Base-by-base conservation (phyloP, 495 filamentous ascomycete genomes). In the Cercophora samala region DNA sequence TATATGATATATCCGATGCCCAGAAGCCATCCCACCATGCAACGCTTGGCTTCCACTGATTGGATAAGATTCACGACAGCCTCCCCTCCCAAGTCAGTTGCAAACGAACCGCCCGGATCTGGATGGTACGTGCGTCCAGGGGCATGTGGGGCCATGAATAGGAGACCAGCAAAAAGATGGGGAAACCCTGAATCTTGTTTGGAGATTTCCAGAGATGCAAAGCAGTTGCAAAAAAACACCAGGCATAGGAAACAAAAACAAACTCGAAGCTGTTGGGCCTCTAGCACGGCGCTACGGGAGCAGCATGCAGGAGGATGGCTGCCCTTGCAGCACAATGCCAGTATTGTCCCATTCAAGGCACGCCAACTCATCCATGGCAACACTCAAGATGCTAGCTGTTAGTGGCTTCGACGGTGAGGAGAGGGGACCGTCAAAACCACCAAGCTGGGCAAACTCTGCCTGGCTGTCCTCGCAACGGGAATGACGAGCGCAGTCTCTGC, bases 121-220 rank as follows among this genome's bases (percentile, higher is more conserved):
- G n/a, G 1, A 26, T n/a, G 6, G 54, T 29, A 55, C 60, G 59
- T 62, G 65, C 54, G 53, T 51, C 56, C 65, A 63, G 65, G 65
- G 65, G 60, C 15, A 26, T 22, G 60, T 67, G 65, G 65, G 19
- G 60, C n/a, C 54, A 9, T 37, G 25, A 58, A 66, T 42, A 58
- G 37, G 65, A 56, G 60, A 62, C 56, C n/a, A 29, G 42, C 26
- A 25, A 62, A 51, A 19, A 54, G 15, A 54, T 21, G 52, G 52
- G 52, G 52, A 54, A 54, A 54, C 52, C 52, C 52, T 56, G 53
- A 56, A 56, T 56, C 8, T 23, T 23, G 21, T 56, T 19, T 56
- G 37, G 37, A 46, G 37, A 46, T 46, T 46, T 46, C 37, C 37
- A 18, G 37, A 46, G 37, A 9, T 13, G 9, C 13, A 46, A 9